Conservation (phyloP, 176 grass and related monocot species). For the Zea luxurians region DNA sequence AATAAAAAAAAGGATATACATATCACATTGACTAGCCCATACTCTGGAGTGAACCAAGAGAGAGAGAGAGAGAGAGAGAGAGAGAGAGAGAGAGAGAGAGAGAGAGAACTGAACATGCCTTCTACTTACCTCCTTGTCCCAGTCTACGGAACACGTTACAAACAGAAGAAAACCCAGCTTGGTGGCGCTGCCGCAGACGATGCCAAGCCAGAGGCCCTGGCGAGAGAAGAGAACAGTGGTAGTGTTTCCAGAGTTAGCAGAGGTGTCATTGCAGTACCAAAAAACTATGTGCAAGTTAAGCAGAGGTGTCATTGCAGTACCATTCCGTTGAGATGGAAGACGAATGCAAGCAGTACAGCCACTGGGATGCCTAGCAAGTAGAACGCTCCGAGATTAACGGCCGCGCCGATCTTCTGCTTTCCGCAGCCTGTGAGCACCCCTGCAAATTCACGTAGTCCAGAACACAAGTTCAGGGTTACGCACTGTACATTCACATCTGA, state of each 20-base stretch:
- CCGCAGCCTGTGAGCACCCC: conserved; percentile 35
- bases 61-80: no score
- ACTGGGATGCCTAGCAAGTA: conserved; percentile 38
- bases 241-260: background rate
- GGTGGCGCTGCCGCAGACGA: background rate
- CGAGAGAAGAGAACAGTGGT: background rate
- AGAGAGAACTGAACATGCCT: no score
- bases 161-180: background rate
- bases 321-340: conserved; percentile 40
- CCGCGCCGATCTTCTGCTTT: conserved; percentile 37
- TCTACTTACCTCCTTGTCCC: conserved; percentile 1
- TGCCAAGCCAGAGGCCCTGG: conserved; percentile 8
- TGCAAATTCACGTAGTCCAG: background rate
- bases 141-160: background rate
- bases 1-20: background rate
- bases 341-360: conserved; percentile 28
- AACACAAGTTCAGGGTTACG: background rate
- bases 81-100: no score
- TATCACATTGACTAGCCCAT: background rate
- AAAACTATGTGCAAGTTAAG: background rate
- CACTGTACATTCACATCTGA: background rate
- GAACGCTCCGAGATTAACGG: conserved; percentile 29
- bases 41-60: background rate
- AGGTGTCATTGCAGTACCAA: conserved; percentile 11
- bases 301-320: background rate